Evolutionary conservation across 2,329 filamentous ascomycete genomes (phyloP).

Genomic region (Scedosporium dehoogii): DNA sequence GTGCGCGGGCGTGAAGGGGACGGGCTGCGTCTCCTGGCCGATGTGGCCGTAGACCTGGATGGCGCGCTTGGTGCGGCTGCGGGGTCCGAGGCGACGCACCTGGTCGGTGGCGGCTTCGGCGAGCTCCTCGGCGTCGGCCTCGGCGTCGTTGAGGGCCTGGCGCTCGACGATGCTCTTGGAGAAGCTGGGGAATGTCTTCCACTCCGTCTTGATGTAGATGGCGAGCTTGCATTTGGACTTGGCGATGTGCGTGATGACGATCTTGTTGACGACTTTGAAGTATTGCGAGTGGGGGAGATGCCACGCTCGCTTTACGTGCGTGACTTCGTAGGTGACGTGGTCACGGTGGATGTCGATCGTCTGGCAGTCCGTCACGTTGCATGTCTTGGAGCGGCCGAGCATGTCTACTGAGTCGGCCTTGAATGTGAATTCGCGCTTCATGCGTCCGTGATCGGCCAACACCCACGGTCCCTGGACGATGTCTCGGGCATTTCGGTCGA

Average conservation of each 20-base stretch:
- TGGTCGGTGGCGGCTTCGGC: conserved; percentile 69
- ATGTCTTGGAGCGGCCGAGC: conserved; percentile 50
- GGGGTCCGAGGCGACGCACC: conserved; percentile 61
- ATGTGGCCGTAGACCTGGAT: conserved; percentile 71
- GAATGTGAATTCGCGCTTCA: conserved; percentile 74
- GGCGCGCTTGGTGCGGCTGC: conserved; percentile 66
- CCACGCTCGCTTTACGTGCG: conserved; percentile 58
- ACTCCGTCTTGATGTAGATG: conserved; percentile 79
- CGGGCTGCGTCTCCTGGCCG: conserved; percentile 55
- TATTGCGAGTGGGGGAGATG: conserved; percentile 72
- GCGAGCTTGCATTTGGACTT: conserved; percentile 90
- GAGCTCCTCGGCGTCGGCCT: conserved; percentile 62
- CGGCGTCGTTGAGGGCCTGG: conserved; percentile 66
- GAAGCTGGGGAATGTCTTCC: conserved; percentile 58
- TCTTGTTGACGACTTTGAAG: conserved; percentile 78
- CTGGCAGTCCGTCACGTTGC: conserved; percentile 69
- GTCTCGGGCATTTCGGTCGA: conserved; percentile 66
- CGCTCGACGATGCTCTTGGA: conserved; percentile 53
- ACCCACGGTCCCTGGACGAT: conserved; percentile 84
- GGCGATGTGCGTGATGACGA: conserved; percentile 85
- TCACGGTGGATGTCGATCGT: conserved; percentile 75
- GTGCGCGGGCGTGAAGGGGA: conserved; percentile 46
- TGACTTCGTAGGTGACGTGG: conserved; percentile 59
- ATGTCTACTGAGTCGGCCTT: conserved; percentile 59
- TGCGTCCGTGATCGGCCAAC: conserved; percentile 55